Conservation (phyloP, 495 filamentous ascomycete genomes). For the Alectoria sarmentosa region DNA sequence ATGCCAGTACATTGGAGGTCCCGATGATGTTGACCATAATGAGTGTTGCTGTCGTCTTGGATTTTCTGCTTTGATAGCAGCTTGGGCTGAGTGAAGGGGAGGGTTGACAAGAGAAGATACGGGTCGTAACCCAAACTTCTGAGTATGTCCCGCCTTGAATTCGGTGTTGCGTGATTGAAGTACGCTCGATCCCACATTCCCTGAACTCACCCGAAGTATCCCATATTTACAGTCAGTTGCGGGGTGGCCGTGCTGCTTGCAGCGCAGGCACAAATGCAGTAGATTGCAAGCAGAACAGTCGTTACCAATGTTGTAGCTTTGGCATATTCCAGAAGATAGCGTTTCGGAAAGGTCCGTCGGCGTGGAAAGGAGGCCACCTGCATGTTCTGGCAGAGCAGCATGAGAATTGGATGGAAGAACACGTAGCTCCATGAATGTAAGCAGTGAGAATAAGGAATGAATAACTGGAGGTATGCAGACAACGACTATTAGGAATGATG, state of each 20-base stretch:
- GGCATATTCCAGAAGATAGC: constrained; percentile 3
- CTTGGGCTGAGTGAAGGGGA: constrained; percentile 11
- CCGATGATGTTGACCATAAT: not conserved
- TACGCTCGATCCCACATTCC: constrained; percentile 27
- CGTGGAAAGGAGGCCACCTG: constrained; percentile 1
- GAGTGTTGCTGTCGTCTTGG: constrained; percentile 1
- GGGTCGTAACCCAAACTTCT: not conserved
- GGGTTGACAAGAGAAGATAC: not conserved
- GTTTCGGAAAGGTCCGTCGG: constrained; percentile 20
- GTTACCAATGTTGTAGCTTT: constrained; percentile 15
- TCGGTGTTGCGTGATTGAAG: not conserved
- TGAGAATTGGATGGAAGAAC: constrained; percentile 39
- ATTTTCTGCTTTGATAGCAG: constrained; percentile 15
- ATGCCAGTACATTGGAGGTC: constrained; percentile 10
- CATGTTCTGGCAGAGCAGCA: constrained; percentile 23
- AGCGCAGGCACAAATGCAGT: constrained; percentile 8
- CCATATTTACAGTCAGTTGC: constrained; percentile 14
- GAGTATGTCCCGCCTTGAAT: not conserved
- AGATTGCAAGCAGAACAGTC: constrained; percentile 8
- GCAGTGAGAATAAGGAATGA: constrained; percentile 16
- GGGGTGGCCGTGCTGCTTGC: constrained; percentile 13
- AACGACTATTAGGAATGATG: constrained; percentile 14
- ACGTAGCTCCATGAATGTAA: constrained; percentile 25
- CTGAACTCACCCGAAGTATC: constrained; percentile 31
- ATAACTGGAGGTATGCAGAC: constrained; percentile 21